Evolutionary conservation across 1,284 basidiomycete species (phyloP), one percentile per base, ranked within the genome.

Genomic region (Meripilus lineatus): DNA sequence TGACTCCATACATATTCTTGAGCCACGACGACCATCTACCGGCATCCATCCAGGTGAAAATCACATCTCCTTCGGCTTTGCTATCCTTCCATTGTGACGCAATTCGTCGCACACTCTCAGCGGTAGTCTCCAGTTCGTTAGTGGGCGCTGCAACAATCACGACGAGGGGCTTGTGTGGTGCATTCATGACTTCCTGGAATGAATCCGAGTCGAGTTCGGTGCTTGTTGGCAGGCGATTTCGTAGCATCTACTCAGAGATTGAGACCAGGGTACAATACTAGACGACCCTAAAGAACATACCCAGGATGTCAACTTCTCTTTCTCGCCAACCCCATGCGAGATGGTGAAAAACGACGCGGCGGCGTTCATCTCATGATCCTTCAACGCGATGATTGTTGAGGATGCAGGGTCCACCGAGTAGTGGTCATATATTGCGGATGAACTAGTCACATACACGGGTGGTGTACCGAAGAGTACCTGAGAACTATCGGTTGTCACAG

Each of bases 1-100:
- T 58, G 49, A 89, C 66, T 1, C 83, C 82, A 62, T 94, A 95
- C 78, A 90, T 91, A 52, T 80, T 82, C 71, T 87, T 90, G 64
- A 94, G 68, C 91, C 91, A 95, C 43, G 76, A 81, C 15, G 65
- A 71, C 91, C 92, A 94, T 59, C 73, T 75, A 20, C 79, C 79
- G 0, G 70, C 76, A 57, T 95, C 88, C 76, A 94, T 92, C 80
- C 83, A 89, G 6, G 83, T 75, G 64, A 93, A 95, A 42, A 92
- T 76, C 0, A 94, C 83, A 13, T 83, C 78, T 7, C 62, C 67
- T n/a, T 58, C 49, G 22, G 53, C 59, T 8, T 68, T 72, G 49
- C 65, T 64, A 33, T 67, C 52, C 40, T 72, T 73, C 92, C 89
- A 93, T 46, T 79, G 77, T 48, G 69, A 69, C 0, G 80, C 79